phyloP scores from a whole-genome alignment of 2,329 filamentous ascomycete species.

The Phyllosticta capitalensis region DNA sequence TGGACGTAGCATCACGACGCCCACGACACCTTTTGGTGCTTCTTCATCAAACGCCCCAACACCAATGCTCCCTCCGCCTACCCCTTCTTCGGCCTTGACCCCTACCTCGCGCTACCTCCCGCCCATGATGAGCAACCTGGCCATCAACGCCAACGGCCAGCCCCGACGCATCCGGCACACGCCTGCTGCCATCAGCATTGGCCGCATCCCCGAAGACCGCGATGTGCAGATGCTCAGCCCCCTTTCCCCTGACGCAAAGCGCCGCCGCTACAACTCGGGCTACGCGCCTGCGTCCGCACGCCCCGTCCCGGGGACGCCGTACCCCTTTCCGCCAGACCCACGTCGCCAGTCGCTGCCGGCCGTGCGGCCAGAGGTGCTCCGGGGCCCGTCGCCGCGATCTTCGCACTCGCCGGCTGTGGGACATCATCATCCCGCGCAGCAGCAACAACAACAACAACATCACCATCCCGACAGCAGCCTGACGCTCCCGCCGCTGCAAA shows the following conservation, averaged over 20 bases:
- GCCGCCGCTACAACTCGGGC: constrained; percentile 22
- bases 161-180: constrained; percentile 8
- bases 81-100: constrained; percentile 21
- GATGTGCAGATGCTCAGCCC: constrained; percentile 12
- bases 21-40: constrained; percentile 44
- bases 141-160: constrained; percentile 27
- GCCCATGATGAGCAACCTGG: constrained; percentile 32
- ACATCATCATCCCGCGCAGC: constrained; percentile 23
- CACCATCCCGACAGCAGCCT: constrained; percentile 31
- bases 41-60: constrained; percentile 32
- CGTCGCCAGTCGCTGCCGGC: constrained; percentile 27
- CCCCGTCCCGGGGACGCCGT: constrained; percentile 46
- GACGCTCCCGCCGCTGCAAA: constrained; percentile 46
- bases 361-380: constrained; percentile 19
- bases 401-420: constrained; percentile 1
- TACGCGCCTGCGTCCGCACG: constrained; percentile 39
- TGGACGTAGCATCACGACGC: constrained; percentile 55
- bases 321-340: constrained; percentile 22
- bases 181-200: constrained; percentile 14
- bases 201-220: constrained; percentile 3
- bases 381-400: constrained; percentile 30
- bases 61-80: constrained; percentile 32
- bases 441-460: constrained; percentile 30
- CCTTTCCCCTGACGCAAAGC: constrained; percentile 25
- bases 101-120: constrained; percentile 24